A percentile compares a stretch with the other conserved stretches of the same genome.
Evolutionary conservation across 306 rosid species (phyloP).

Genomic region (Acacia confusa): DNA sequence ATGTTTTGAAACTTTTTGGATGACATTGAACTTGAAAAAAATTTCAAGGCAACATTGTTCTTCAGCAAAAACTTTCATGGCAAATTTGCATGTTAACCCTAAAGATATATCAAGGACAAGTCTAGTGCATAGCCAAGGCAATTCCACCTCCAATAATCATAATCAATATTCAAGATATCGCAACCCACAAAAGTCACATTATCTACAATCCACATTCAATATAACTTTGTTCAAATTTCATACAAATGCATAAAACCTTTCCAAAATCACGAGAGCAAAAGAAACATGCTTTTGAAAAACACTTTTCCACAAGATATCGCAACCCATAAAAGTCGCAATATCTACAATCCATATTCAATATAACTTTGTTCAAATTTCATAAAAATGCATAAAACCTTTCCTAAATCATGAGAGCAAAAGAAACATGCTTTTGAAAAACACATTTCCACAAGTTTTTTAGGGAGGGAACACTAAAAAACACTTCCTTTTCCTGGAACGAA

Average conservation of each 20-base stretch:
- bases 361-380: neutral
- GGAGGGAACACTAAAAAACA: neutral
- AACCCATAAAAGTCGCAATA: neutral
- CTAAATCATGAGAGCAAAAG: neutral
- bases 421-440: neutral
- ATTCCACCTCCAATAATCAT: no score
- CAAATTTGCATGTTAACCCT: no score
- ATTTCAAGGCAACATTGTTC: fast-evolving
- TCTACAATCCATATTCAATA: neutral
- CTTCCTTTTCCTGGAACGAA: neutral
- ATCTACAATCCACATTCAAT: neutral
- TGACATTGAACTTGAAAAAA: no score
- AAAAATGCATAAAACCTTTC: neutral
- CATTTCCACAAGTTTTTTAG: neutral
- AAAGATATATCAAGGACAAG: no score
- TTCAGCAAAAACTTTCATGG: no score
- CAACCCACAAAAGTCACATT: neutral
- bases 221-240: neutral
- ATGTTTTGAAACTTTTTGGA: no score
- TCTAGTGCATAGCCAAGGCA: no score
- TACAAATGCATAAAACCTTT: neutral
- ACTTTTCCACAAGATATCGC: neutral
- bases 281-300: neutral
- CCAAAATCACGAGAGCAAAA: neutral
- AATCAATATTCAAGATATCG: neutral